phyloP scores from a whole-genome alignment of 768 basidiomycete species.

The Leccinellum rugosiceps region DNA sequence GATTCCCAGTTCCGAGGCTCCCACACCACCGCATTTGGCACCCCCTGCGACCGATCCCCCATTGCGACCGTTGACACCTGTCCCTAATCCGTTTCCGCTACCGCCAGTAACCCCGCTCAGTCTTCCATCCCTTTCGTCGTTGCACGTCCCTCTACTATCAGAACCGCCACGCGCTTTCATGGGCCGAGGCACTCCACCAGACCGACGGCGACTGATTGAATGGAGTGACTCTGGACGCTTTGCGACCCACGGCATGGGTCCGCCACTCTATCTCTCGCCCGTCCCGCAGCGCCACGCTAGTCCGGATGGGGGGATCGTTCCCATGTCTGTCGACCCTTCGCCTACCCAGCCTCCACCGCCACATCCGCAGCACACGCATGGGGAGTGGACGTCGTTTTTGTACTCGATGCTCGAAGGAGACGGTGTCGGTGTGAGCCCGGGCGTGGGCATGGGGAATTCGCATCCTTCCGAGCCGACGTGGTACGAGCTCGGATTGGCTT shows the following conservation, averaged over 20 bases:
- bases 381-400: slow-evolving; percentile 33
- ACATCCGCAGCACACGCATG: slow-evolving; percentile 11
- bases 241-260: slow-evolving; percentile 18
- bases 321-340: slow-evolving; percentile 22
- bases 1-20: neutral
- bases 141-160: slow-evolving; percentile 31
- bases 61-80: slow-evolving; percentile 4
- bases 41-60: neutral
- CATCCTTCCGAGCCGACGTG: slow-evolving; percentile 19
- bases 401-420: slow-evolving; percentile 35
- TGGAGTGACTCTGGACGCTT: slow-evolving; percentile 26
- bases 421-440: slow-evolving; percentile 12
- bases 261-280: slow-evolving; percentile 25
- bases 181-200: slow-evolving; percentile 34
- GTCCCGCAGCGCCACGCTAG: slow-evolving; percentile 19
- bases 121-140: slow-evolving; percentile 27
- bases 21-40: neutral
- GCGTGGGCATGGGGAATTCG: slow-evolving; percentile 1
- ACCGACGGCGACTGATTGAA: slow-evolving; percentile 27
- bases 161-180: slow-evolving; percentile 34
- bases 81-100: slow-evolving; percentile 5
- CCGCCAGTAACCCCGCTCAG: slow-evolving; percentile 3
- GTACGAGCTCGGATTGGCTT: slow-evolving; percentile 29
- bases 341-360: neutral
- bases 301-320: slow-evolving; percentile 15